phyloP scores from a whole-genome alignment of 2,329 filamentous ascomycete genomes.

The Hypoxylon sp. region DNA sequence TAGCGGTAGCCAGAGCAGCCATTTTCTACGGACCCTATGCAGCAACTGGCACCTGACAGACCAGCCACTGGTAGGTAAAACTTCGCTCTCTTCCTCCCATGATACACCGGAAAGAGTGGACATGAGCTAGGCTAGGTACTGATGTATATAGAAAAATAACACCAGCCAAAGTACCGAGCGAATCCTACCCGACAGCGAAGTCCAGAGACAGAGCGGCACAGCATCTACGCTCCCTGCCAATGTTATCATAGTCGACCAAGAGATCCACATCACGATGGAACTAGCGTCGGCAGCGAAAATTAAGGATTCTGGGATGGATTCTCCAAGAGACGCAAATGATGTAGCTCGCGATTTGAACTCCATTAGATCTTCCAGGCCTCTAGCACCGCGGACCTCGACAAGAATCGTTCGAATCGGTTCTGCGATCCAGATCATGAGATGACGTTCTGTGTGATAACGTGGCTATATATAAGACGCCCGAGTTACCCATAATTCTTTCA shows the following conservation, averaged over 20 bases:
- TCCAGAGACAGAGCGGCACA: background rate
- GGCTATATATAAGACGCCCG: background rate
- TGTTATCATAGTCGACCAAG: background rate
- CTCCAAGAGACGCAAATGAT: background rate
- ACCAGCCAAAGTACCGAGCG: background rate
- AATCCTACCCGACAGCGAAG: background rate
- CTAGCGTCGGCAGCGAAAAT: background rate
- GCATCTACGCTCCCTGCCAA: background rate
- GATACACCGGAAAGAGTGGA: background rate
- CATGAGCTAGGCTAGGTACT: background rate
- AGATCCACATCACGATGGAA: constrained; percentile 3
- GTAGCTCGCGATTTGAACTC: background rate
- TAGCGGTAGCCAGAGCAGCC: background rate
- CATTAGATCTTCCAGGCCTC: background rate
- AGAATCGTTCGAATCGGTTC: background rate
- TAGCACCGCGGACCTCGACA: background rate
- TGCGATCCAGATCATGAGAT: background rate
- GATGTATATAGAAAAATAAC: background rate
- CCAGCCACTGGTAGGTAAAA: background rate
- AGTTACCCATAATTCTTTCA: background rate
- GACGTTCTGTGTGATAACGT: background rate
- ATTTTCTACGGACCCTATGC: background rate
- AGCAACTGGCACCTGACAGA: background rate
- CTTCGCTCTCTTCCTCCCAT: background rate
- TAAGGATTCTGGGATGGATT: background rate